Conservation (phyloP, 2,329 filamentous ascomycete genomes). For the Alternaria arbusti region DNA sequence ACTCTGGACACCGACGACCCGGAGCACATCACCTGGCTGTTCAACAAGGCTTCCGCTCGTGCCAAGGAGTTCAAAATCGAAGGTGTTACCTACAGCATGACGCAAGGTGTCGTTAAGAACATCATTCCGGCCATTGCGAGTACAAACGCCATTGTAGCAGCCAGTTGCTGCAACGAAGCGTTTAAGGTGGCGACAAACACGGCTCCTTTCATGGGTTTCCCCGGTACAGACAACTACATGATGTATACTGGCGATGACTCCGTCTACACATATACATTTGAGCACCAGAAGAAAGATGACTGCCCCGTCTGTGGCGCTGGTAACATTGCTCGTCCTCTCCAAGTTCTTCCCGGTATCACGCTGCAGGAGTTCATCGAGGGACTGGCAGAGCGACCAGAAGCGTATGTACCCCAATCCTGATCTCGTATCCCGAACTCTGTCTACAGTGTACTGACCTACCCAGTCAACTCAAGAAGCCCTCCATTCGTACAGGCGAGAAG, state of each 20-base stretch:
- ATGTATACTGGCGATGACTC: constrained; percentile 98
- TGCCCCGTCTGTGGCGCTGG: constrained; percentile 84
- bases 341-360: constrained; percentile 73
- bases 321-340: constrained; percentile 76
- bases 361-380: constrained; percentile 85
- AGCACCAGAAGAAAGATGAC: constrained; percentile 91
- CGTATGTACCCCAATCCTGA: constrained; percentile 50
- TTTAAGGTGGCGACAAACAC: constrained; percentile 88
- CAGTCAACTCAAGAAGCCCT: constrained; percentile 87
- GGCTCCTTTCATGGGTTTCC: constrained; percentile 78
- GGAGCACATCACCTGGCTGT: constrained; percentile 97
- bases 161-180: constrained; percentile 94
- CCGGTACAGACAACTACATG: constrained; percentile 85
- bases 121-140: constrained; percentile 98
- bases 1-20: constrained; percentile 93
- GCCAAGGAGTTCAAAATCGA: constrained; percentile 88
- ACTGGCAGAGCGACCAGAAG: constrained; percentile 81
- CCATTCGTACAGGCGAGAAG: constrained; percentile 78
- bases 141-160: constrained; percentile 95
- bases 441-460: not conserved
- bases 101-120: constrained; percentile 98
- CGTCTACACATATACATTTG: constrained; percentile 97
- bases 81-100: constrained; percentile 93
- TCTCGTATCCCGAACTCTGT: not conserved
- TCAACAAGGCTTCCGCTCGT: constrained; percentile 79